phyloP scores from a whole-genome alignment of 176 grass and related monocot genomes.

The Triticum dicoccoides region DNA sequence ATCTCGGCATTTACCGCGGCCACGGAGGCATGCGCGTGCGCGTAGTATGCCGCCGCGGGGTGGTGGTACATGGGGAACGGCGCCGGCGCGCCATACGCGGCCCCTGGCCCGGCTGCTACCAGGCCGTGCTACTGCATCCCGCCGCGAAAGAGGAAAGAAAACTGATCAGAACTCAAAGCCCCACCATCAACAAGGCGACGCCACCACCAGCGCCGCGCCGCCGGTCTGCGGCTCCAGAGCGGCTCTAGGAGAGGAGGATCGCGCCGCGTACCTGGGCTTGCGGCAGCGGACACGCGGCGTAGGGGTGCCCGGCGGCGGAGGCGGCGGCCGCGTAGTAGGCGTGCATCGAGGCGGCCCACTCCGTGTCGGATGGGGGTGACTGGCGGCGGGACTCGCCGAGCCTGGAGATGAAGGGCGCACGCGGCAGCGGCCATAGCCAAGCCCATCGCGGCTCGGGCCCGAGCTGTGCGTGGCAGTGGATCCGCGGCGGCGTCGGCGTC shows the following conservation, averaged over 20 bases:
- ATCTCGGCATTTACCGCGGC: conserved; percentile 45
- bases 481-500: too few species aligned
- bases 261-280: conserved; percentile 32
- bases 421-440: too few species aligned
- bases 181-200: not conserved
- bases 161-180: conserved; percentile 23
- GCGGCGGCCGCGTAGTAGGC: conserved; percentile 46
- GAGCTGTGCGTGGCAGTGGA: too few species aligned
- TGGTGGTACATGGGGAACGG: conserved; percentile 52
- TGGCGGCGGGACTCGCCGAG: too few species aligned
- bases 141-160: not conserved
- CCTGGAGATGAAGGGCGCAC: too few species aligned
- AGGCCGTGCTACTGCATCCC: conserved; percentile 36
- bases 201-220: not conserved
- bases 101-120: conserved; percentile 24
- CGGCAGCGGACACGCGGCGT: conserved; percentile 45
- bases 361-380: not conserved
- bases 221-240: not conserved
- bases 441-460: too few species aligned
- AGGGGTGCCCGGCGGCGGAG: conserved; percentile 27
- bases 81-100: conserved; percentile 47
- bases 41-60: conserved; percentile 51
- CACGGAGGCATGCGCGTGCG: conserved; percentile 65
- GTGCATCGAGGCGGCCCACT: conserved; percentile 51
- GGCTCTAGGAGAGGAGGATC: not conserved